Conservation (phyloP, 208 protist genomes). For the Crithidia acanthocephali region DNA sequence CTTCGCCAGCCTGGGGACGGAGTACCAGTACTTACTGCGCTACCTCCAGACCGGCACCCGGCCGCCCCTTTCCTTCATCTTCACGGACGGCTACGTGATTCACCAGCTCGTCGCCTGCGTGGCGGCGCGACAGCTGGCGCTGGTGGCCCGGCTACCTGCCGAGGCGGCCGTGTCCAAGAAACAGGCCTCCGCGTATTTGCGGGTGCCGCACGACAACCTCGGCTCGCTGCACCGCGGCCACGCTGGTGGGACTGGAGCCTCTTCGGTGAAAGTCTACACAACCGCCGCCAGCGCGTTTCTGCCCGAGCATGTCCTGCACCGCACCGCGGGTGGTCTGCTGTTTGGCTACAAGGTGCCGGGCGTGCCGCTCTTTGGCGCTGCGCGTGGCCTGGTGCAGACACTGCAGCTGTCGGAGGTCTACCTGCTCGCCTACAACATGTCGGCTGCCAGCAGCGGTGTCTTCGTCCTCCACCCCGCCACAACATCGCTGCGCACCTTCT, state of each 20-base stretch:
- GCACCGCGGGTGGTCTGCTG: conserved; percentile 6
- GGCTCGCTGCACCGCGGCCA: background rate
- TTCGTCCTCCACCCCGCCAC: conserved; percentile 24
- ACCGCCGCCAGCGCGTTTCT: conserved; percentile 1
- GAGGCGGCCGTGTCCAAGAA: conserved; percentile 11
- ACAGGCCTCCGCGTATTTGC: conserved; percentile 22
- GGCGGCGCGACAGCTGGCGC: conserved; percentile 17
- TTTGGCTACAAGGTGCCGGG: conserved; percentile 35
- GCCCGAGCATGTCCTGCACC: conserved; percentile 18
- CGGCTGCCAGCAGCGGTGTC: conserved; percentile 27
- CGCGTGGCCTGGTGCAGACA: conserved; percentile 15
- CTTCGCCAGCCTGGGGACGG: conserved; percentile 3
- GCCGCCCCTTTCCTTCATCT: conserved; percentile 17
- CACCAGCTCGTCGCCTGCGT: conserved; percentile 29
- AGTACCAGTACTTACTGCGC: conserved; percentile 24
- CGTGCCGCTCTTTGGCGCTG: conserved; percentile 6
- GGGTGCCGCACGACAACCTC: conserved; percentile 31
- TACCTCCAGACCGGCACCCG: conserved; percentile 11
- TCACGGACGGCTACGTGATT: conserved; percentile 30
- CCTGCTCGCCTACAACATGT: conserved; percentile 32
- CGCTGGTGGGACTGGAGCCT: background rate
- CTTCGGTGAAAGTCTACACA: conserved; percentile 14
- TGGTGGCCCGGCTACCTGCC: conserved; percentile 17
- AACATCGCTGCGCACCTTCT: conserved; percentile 1
- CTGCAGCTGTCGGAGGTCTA: conserved; percentile 16